A percentile compares a stretch with the other conserved stretches of the same genome.
These are phyloP conservation scores for Fusarium euwallaceae DNA, from an alignment of 2,329 filamentous ascomycete genomes.

Conservation along the genomic window DNA sequence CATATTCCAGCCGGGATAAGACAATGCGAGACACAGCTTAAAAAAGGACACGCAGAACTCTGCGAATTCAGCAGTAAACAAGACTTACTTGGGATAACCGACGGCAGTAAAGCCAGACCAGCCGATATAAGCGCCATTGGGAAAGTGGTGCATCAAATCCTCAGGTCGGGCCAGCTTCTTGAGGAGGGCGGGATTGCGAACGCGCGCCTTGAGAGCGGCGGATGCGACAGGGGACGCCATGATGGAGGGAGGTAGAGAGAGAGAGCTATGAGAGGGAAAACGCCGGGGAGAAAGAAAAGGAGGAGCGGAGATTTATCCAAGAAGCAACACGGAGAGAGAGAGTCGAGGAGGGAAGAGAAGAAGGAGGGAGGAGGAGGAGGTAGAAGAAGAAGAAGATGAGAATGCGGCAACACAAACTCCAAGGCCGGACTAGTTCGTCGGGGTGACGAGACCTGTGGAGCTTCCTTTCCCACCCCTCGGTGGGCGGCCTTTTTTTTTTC, in stretches of 20 bases:
- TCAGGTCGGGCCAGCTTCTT: slow-evolving; percentile 84
- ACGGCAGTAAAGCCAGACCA: slow-evolving; percentile 95
- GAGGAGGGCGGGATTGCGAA: slow-evolving; percentile 81
- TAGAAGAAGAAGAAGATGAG: slow-evolving; percentile 27
- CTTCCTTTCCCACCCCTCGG: slow-evolving; percentile 27
- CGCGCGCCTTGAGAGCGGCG: slow-evolving; percentile 80
- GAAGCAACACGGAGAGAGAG: slow-evolving; percentile 12
- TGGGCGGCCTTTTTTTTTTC: not conserved
- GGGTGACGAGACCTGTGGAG: slow-evolving; percentile 43
- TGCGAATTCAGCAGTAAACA: not conserved
- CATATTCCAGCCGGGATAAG: not conserved
- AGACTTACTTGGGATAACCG: slow-evolving; percentile 80
- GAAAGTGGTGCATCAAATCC: slow-evolving; percentile 84
- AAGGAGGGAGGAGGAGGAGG: slow-evolving; percentile 19
- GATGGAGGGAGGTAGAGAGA: not conserved
- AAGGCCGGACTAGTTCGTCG: slow-evolving; percentile 36
- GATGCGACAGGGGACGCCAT: slow-evolving; percentile 72
- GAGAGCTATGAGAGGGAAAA: slow-evolving; percentile 6
- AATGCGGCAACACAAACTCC: slow-evolving; percentile 21
- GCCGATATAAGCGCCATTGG: slow-evolving; percentile 87
- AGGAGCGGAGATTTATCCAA: slow-evolving; percentile 40
- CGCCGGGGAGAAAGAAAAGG: slow-evolving; percentile 22
- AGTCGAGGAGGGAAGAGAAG: slow-evolving; percentile 19
- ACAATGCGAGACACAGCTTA: not conserved
- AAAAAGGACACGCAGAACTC: not conserved